Percentiles rank a stretch among this genome's conserved stretches.
phyloP scores from a whole-genome alignment of 2,329 filamentous ascomycete genomes.

The Madurella mycetomatis region DNA sequence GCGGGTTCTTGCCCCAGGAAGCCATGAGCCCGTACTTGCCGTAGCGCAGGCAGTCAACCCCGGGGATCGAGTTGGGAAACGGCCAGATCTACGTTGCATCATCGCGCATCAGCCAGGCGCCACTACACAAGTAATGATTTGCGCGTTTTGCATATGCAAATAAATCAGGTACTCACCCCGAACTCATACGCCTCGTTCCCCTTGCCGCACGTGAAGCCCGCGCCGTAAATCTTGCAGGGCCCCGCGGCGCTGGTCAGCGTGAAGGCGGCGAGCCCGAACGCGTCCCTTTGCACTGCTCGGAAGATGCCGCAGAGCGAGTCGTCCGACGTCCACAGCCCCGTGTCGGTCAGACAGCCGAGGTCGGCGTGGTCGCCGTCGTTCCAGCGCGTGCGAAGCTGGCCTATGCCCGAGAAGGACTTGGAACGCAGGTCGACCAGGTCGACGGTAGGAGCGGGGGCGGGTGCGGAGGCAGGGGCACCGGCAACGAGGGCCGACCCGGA shows the following conservation, averaged over 20 bases:
- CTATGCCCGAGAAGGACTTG: not conserved
- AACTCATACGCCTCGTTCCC: conserved; percentile 8
- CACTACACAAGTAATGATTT: too few relatives aligned
- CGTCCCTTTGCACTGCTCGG: not conserved
- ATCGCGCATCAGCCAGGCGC: not conserved
- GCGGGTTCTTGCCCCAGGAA: conserved; percentile 8
- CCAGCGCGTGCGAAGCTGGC: conserved; percentile 16
- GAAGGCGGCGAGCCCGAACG: not conserved
- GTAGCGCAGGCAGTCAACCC: conserved; percentile 8
- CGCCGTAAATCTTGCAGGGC: conserved; percentile 10
- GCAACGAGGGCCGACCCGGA: not conserved
- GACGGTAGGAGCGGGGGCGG: too few relatives aligned
- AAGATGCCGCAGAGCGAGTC: conserved; percentile 13
- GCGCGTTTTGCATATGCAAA: too few relatives aligned
- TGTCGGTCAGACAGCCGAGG: conserved; percentile 18
- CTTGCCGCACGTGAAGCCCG: conserved; percentile 8
- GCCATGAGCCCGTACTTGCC: conserved; percentile 21
- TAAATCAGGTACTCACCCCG: conserved; percentile 16
- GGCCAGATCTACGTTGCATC: conserved; percentile 10
- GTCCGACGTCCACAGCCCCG: conserved; percentile 15
- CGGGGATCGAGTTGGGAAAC: conserved; percentile 11
- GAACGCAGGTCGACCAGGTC: too few relatives aligned
- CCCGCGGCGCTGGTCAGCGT: conserved; percentile 4
- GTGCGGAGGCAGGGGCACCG: too few relatives aligned
- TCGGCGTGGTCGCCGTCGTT: conserved; percentile 9